Evolutionary conservation across 345 rosid species (phyloP).

Genomic region (Mangifera indica): DNA sequence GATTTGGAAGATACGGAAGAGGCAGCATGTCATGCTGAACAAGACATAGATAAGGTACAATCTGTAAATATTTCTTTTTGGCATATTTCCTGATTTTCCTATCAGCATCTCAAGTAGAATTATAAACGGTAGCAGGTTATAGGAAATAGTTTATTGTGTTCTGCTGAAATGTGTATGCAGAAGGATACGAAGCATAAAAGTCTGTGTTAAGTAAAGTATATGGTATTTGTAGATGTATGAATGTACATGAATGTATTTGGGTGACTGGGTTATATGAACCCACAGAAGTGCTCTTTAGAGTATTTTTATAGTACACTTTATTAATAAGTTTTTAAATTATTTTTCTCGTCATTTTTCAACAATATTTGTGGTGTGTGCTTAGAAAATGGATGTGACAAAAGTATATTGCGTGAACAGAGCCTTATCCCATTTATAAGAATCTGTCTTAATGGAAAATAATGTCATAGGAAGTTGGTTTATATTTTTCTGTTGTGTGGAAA

Average conservation of each 20-base stretch:
- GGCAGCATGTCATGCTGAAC: constrained; percentile 32
- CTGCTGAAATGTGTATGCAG: neutral
- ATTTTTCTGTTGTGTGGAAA: neutral
- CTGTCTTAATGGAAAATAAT: neutral
- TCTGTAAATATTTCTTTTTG: neutral
- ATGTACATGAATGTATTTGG: neutral
- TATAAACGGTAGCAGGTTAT: neutral
- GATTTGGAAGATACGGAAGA: constrained; percentile 68
- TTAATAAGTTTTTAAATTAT: too few relatives aligned
- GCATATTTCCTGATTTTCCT: neutral
- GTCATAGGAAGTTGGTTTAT: neutral
- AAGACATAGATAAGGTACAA: constrained; percentile 51
- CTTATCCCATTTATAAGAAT: neutral
- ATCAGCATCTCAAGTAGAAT: neutral
- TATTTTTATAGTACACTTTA: too few relatives aligned
- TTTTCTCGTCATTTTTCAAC: too few relatives aligned
- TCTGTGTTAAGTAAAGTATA: too few relatives aligned
- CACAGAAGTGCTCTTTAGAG: too few relatives aligned
- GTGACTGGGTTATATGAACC: too few relatives aligned
- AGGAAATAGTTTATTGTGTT: neutral
- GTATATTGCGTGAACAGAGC: too few relatives aligned
- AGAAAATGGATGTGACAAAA: too few relatives aligned
- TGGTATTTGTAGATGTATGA: too few relatives aligned
- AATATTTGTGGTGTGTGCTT: too few relatives aligned
- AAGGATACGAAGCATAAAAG: neutral